A percentile compares a stretch with the other conserved stretches of the same genome.
phyloP scores from a whole-genome alignment of 176 grass and related monocot species.

The Tillandsia fasciculata region DNA sequence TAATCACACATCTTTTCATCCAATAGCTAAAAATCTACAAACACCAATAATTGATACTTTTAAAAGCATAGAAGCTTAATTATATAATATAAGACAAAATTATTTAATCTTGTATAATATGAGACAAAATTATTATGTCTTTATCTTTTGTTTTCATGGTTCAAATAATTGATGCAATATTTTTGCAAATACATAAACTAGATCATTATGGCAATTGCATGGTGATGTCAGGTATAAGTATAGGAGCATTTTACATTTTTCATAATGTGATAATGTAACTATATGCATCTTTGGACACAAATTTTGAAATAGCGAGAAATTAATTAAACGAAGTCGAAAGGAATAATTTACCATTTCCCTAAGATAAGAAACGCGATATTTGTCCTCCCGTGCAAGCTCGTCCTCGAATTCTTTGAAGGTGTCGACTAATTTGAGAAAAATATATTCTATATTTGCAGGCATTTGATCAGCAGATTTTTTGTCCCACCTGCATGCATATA shows the following conservation, averaged over 20 bases:
- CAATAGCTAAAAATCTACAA: too few relatives aligned
- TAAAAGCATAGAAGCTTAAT: too few relatives aligned
- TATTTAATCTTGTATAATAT: too few relatives aligned
- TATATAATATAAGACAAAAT: too few relatives aligned
- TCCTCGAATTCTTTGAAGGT: conserved; percentile 20
- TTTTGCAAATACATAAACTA: too few relatives aligned
- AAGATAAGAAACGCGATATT: conserved; percentile 21
- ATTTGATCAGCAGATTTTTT: conserved; percentile 1
- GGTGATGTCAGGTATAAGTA: too few relatives aligned
- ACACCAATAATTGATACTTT: too few relatives aligned
- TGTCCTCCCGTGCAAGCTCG: conserved; percentile 14
- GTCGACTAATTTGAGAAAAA: conserved; percentile 15
- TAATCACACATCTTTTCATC: too few relatives aligned
- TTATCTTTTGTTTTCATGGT: too few relatives aligned
- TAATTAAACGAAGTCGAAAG: neutral
- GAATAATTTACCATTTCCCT: conserved; percentile 6
- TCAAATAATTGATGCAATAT: too few relatives aligned
- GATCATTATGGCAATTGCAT: too few relatives aligned
- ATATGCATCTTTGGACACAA: neutral
- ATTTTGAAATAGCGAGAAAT: neutral
- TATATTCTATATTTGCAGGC: conserved; percentile 18
- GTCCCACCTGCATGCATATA: conserved; percentile 31
- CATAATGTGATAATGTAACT: neutral
- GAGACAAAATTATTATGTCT: too few relatives aligned
- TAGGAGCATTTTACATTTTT: neutral